Evolutionary conservation across 1,139 yeast species (phyloP).

Genomic region (Kodamaea derodonti): DNA sequence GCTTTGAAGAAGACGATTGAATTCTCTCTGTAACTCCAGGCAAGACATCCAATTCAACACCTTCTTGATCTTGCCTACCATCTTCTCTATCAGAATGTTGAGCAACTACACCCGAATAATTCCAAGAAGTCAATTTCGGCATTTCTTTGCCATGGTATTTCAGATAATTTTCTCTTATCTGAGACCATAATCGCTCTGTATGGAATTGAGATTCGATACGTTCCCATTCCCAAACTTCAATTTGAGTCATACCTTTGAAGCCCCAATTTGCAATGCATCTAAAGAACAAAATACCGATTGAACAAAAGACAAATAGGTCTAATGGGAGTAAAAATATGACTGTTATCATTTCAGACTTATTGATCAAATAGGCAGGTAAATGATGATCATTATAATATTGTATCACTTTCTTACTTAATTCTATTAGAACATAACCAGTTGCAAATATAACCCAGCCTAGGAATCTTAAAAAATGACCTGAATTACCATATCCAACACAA

Average conservation of each 20-base stretch:
- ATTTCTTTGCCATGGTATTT: slow-evolving; percentile 39
- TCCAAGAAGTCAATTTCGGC: slow-evolving; percentile 51
- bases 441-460: slow-evolving; percentile 62
- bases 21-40: background rate
- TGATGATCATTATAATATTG: slow-evolving; percentile 50
- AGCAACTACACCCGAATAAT: slow-evolving; percentile 5
- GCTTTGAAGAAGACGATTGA: background rate
- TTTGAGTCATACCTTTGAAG: slow-evolving; percentile 78
- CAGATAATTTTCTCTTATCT: slow-evolving; percentile 44
- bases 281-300: slow-evolving; percentile 55
- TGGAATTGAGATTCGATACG: slow-evolving; percentile 65
- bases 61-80: slow-evolving; percentile 2
- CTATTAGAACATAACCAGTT: slow-evolving; percentile 45
- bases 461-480: slow-evolving; percentile 82
- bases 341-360: slow-evolving; percentile 50
- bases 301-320: slow-evolving; percentile 53
- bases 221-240: slow-evolving; percentile 91
- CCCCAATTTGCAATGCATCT: slow-evolving; percentile 59
- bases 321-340: slow-evolving; percentile 56
- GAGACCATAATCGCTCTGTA: slow-evolving; percentile 50
- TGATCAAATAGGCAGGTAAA: slow-evolving; percentile 57
- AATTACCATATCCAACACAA: slow-evolving; percentile 75
- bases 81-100: slow-evolving; percentile 9
- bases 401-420: slow-evolving; percentile 38
- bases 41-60: background rate